Evolutionary conservation across 1,284 basidiomycete genomes (phyloP).

Genomic region (Moniliophthora roreri): DNA sequence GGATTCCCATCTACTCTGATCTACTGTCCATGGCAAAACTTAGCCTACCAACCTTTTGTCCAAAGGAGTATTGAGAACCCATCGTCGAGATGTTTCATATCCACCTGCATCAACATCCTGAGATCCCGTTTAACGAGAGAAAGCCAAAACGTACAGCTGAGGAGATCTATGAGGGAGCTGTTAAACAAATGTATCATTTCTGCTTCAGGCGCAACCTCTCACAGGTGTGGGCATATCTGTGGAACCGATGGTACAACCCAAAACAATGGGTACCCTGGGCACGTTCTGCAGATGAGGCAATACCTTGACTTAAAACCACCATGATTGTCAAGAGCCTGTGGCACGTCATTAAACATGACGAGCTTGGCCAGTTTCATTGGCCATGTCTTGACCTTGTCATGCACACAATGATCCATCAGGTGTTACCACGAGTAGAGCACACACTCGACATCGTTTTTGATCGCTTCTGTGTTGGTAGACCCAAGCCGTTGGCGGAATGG

Average conservation of each 20-base stretch:
- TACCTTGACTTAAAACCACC: conserved; percentile 28
- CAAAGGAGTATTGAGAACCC: not conserved
- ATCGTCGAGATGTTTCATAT: conserved; percentile 1
- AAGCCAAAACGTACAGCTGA: not conserved
- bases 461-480: too few species aligned
- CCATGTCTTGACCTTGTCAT: not conserved
- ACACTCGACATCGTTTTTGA: too few species aligned
- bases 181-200: conserved; percentile 19
- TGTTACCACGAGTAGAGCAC: too few species aligned
- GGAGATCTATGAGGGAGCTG: conserved; percentile 15
- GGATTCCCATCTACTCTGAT: not conserved
- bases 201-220: conserved; percentile 17
- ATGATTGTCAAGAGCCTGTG: conserved; percentile 36
- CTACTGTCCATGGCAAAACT: not conserved
- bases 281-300: conserved; percentile 21
- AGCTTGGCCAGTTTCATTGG: not conserved
- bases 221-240: conserved; percentile 24
- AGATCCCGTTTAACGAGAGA: not conserved
- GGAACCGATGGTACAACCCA: conserved; percentile 22
- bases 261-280: conserved; percentile 29
- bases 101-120: conserved; percentile 7
- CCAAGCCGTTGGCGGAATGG: not conserved
- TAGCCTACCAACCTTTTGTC: conserved; percentile 3
- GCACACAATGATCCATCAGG: not conserved
- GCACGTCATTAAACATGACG: conserved; percentile 6